Base-by-base conservation (phyloP, 305 asterid species). In the Fraxinus dipetala region DNA sequence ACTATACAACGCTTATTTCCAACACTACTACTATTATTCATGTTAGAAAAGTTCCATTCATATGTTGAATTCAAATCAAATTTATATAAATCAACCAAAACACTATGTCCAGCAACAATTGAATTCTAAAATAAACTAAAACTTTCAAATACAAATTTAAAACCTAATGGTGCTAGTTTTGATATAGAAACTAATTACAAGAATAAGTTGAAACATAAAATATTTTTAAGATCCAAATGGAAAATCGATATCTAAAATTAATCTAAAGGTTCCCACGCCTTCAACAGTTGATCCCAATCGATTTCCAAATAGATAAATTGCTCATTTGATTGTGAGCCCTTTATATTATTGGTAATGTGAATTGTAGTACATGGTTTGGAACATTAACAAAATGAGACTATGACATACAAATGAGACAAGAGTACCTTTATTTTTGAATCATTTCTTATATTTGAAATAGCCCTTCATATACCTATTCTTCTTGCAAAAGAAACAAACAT, bases 21-120 rank as follows among this genome's bases (percentile, higher is more conserved):
- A 30, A 32, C 51, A 16, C 72, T 13, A 22, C 5, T n/a, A 70
- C 16, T 11, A 5, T n/a, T 38, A 35, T 35, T 16, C 0, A 14
- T 0, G 31, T 38, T 18, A 2, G 20, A 48, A 20, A 32, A 24
- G 20, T 2, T 18, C 4, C 35, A 16, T 13, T 59, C 75, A 30
- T 67, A 82, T 24, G 73, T n/a, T 24, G 61, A 78, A 65, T 82
- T 40, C 30, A 77, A 77, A 51, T 77, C 5, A 40, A 82, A 35
- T 76, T 77, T 45, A 70, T 56, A 11, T 35, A 82, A 69, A 11
- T 38, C 40, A 82, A 48, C 14, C 26, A 83, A 43, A 43, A 32
- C 24, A 26, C 34, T n/a, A 75, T 1, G 59, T 34, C 65, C 75
- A 83, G 56, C 73, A 48, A 70, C 14, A 16, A 11, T 28, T 1